Percentiles rank a stretch among this genome's conserved stretches.
Evolutionary conservation across 306 rosid species (phyloP).

Genomic region (Biancaea sappan): DNA sequence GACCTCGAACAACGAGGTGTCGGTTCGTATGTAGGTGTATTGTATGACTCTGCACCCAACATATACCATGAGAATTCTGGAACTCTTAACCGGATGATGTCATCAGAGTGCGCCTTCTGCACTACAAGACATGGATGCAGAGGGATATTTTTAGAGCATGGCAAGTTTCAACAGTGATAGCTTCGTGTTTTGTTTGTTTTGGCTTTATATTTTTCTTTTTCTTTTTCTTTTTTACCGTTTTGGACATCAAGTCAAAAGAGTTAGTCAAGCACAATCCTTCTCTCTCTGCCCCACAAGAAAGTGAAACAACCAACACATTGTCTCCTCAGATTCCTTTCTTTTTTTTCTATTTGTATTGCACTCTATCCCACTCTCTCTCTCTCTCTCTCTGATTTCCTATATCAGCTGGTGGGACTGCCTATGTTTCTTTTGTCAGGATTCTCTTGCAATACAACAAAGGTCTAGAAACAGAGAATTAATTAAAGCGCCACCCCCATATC

Average conservation of each 20-base stretch:
- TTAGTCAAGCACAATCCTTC: constrained; percentile 61
- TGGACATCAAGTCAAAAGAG: constrained; percentile 67
- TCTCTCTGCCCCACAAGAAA: constrained; percentile 74
- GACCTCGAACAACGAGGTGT: constrained; percentile 49
- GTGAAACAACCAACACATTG: constrained; percentile 75
- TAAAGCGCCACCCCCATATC: constrained; percentile 47
- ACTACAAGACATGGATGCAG: constrained; percentile 46
- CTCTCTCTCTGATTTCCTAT: constrained; percentile 53
- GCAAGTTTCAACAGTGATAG: constrained; percentile 46
- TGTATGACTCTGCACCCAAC: constrained; percentile 75
- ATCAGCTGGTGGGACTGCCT: constrained; percentile 84
- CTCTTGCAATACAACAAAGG: constrained; percentile 60
- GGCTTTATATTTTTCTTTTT: neutral
- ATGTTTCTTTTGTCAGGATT: constrained; percentile 95
- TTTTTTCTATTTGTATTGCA: constrained; percentile 49
- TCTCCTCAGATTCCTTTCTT: constrained; percentile 88
- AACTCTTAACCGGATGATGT: constrained; percentile 40
- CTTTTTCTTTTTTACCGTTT: constrained; percentile 34
- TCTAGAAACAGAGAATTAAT: constrained; percentile 49
- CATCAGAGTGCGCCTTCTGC: constrained; percentile 32
- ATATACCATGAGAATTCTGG: constrained; percentile 55
- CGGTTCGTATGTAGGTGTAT: constrained; percentile 61
- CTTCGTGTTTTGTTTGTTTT: constrained; percentile 38
- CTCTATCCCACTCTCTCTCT: constrained; percentile 46
- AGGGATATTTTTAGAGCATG: constrained; percentile 37